Percentiles rank a stretch among this genome's conserved stretches.
These are phyloP conservation scores for Penicillium decumbens DNA, from an alignment of 2,329 filamentous ascomycete species.

Conservation along the genomic window DNA sequence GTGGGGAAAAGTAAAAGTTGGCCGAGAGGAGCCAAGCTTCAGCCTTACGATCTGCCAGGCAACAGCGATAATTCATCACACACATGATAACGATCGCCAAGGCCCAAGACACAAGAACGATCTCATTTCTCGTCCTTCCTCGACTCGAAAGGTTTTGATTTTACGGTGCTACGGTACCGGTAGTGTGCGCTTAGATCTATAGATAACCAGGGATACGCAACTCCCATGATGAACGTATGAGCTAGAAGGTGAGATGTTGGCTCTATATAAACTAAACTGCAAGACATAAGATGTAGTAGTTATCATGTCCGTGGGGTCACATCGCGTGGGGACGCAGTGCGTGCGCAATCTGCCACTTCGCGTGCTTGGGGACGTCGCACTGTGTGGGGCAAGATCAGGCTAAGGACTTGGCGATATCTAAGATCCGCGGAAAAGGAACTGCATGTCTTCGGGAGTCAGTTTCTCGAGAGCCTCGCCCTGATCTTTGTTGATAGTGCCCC, in stretches of 20 bases:
- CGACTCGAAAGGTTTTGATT: not conserved
- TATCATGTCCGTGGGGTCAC: slow-evolving; percentile 9
- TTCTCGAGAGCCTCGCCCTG: slow-evolving; percentile 80
- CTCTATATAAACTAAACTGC: not conserved
- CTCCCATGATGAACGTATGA: not conserved
- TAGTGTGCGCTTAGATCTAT: not conserved
- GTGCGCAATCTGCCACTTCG: not conserved
- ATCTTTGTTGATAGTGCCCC: slow-evolving; percentile 92
- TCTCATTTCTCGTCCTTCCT: not conserved
- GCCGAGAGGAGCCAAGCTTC: slow-evolving; percentile 16
- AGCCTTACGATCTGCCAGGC: slow-evolving; percentile 21
- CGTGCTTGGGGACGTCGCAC: slow-evolving; percentile 2
- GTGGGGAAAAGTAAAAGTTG: not conserved
- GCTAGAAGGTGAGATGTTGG: not conserved
- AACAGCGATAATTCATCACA: slow-evolving; percentile 3
- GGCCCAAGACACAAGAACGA: not conserved
- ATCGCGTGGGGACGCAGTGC: not conserved
- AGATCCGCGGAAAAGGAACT: slow-evolving; percentile 85
- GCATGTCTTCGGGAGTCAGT: slow-evolving; percentile 83
- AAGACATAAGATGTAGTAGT: not conserved
- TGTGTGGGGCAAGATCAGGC: not conserved
- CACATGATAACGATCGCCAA: not conserved
- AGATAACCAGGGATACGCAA: not conserved
- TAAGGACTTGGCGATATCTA: slow-evolving; percentile 27
- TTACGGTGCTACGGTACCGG: not conserved